Percentiles rank a stretch among this genome's conserved stretches.
phyloP scores from a whole-genome alignment of 1,139 yeast genomes.

The Pichia sp. region DNA sequence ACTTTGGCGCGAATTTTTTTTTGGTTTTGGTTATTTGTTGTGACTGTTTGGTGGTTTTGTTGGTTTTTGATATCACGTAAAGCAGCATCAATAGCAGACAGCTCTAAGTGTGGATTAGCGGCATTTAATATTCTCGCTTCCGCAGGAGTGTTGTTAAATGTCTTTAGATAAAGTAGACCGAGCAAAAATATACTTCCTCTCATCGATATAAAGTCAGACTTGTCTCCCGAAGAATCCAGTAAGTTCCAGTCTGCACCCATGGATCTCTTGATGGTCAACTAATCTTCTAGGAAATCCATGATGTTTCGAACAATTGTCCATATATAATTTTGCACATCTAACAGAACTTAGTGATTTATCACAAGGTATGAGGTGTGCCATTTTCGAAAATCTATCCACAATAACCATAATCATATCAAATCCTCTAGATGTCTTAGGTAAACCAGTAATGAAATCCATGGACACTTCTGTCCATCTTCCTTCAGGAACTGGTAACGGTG shows the following conservation, averaged over 20 bases:
- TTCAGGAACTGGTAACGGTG: constrained; percentile 1
- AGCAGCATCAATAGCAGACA: not conserved
- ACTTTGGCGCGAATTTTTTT: too few relatives aligned
- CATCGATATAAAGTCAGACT: too few relatives aligned
- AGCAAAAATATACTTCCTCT: too few relatives aligned
- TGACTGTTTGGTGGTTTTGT: too few relatives aligned
- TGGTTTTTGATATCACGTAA: not conserved
- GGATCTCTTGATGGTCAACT: not conserved
- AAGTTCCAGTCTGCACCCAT: too few relatives aligned
- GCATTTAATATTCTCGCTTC: not conserved
- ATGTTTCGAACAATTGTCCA: not conserved
- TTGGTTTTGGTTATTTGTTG: too few relatives aligned
- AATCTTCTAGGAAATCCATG: not conserved
- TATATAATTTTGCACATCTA: not conserved
- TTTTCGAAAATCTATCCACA: constrained; percentile 4
- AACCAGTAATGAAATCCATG: constrained; percentile 4
- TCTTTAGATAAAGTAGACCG: not conserved
- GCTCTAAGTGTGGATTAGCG: not conserved
- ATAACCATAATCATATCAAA: constrained; percentile 3
- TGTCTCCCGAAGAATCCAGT: too few relatives aligned
- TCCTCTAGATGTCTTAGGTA: not conserved
- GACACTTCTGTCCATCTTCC: constrained; percentile 9
- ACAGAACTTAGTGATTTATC: not conserved
- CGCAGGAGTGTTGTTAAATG: not conserved
- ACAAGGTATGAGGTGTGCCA: constrained; percentile 2